Conservation (phyloP, 2,329 filamentous ascomycete genomes). For the Achaetomium macrosporum region DNA sequence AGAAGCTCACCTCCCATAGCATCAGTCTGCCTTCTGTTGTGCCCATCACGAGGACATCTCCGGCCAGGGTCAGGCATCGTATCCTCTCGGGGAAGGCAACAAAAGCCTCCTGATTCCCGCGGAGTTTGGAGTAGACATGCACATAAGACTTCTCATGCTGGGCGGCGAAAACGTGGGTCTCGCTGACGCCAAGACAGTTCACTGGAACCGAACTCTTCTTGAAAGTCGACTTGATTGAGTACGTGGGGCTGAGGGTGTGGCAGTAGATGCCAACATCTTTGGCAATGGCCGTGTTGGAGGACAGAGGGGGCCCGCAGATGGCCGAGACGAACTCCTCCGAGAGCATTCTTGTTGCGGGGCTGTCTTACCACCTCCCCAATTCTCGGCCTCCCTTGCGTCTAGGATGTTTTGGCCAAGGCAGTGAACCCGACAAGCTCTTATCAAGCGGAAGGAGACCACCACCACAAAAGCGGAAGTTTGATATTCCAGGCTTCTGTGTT, state of each 20-base stretch:
- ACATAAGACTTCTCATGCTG: conserved; percentile 89
- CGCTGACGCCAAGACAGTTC: conserved; percentile 74
- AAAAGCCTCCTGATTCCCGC: conserved; percentile 80
- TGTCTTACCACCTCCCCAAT: not conserved
- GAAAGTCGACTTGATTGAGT: conserved; percentile 69
- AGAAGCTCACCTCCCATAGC: conserved; percentile 72
- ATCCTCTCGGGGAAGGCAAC: conserved; percentile 86
- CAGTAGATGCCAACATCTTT: conserved; percentile 85
- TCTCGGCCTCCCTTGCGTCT: not conserved
- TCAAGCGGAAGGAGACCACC: too few species aligned
- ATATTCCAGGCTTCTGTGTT: too few species aligned
- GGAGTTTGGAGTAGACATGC: conserved; percentile 81
- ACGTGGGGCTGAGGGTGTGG: conserved; percentile 73
- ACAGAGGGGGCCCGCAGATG: conserved; percentile 50
- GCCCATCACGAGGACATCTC: conserved; percentile 69
- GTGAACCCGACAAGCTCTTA: too few species aligned
- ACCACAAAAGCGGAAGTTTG: too few species aligned
- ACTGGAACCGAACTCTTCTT: conserved; percentile 85
- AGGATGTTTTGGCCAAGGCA: too few species aligned
- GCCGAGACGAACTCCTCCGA: conserved; percentile 56
- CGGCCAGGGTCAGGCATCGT: conserved; percentile 66
- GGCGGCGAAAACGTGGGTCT: conserved; percentile 82
- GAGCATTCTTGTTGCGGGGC: conserved; percentile 39
- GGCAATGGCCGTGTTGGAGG: conserved; percentile 57
- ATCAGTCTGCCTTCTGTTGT: conserved; percentile 81